Conservation (phyloP, 2,329 filamentous ascomycete species). For the Raffaelea albimanens region DNA sequence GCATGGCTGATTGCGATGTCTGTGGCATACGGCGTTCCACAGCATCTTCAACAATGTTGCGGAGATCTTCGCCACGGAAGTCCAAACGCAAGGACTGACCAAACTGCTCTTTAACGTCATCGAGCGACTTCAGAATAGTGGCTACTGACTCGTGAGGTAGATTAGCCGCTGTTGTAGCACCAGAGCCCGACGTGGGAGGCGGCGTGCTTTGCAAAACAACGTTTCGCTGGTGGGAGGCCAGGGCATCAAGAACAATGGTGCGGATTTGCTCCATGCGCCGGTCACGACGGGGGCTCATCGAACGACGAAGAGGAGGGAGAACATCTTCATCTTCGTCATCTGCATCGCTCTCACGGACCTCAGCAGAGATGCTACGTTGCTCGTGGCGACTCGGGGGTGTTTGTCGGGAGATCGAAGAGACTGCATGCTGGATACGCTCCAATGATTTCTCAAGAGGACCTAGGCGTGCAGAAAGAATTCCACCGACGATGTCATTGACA, state of each 20-base stretch:
- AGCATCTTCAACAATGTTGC: constrained; percentile 53
- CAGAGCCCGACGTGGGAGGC: background rate
- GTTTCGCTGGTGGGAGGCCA: constrained; percentile 44
- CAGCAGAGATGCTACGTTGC: constrained; percentile 59
- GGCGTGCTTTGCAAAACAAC: too few relatives aligned
- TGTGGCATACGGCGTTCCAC: constrained; percentile 48
- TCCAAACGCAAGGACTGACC: constrained; percentile 32
- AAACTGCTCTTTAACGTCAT: constrained; percentile 50
- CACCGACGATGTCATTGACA: constrained; percentile 77
- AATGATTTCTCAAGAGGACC: constrained; percentile 75
- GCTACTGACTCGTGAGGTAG: constrained; percentile 29
- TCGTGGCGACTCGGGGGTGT: constrained; percentile 47
- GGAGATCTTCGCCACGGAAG: constrained; percentile 44
- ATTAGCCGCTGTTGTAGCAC: background rate
- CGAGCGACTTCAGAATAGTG: constrained; percentile 56
- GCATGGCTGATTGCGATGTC: constrained; percentile 26
- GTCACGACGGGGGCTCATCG: constrained; percentile 69
- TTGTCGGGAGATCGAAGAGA: constrained; percentile 44
- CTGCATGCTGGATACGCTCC: constrained; percentile 60
- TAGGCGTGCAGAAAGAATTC: constrained; percentile 65
- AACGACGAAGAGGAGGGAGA: constrained; percentile 49
- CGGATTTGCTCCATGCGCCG: constrained; percentile 77
- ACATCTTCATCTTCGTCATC: constrained; percentile 82
- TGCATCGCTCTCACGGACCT: constrained; percentile 73
- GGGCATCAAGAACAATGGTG: constrained; percentile 61